These are phyloP conservation scores for Sphenostylis stenocarpa DNA, from an alignment of 306 rosid genomes.

Conservation along the genomic window DNA sequence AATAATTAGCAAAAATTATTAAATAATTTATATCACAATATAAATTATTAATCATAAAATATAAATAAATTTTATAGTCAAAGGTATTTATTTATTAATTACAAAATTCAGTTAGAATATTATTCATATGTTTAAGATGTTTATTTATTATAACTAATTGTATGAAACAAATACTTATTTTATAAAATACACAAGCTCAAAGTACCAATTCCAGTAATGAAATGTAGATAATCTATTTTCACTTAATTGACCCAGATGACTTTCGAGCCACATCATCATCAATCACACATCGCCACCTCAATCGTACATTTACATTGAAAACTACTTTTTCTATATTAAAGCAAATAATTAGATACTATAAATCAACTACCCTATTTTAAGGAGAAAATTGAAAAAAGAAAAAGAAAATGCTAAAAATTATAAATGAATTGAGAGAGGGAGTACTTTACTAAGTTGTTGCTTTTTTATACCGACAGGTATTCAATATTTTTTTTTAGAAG, in stretches of 20 bases:
- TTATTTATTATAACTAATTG: no score
- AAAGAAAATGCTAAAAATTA: not conserved
- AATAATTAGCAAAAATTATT: no score
- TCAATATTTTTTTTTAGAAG: not conserved
- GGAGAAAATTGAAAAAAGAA: not conserved
- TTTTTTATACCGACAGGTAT: not conserved
- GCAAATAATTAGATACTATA: not conserved
- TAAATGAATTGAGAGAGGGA: not conserved
- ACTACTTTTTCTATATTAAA: not conserved
- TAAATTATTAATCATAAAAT: no score
- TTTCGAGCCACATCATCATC: conserved; percentile 14
- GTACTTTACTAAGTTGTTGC: not conserved
- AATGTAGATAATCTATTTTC: not conserved
- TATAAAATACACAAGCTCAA: no score
- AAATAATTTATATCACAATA: no score
- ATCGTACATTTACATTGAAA: conserved; percentile 31
- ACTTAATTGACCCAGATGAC: not conserved
- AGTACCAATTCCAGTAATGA: not conserved
- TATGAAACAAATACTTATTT: no score
- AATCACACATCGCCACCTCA: conserved; percentile 38
- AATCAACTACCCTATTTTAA: not conserved
- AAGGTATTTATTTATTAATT: no score
- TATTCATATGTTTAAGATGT: no score
- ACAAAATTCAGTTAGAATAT: no score
- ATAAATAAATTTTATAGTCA: no score